phyloP scores from a whole-genome alignment of 1,139 yeast genomes.

The Blastobotrys persicus region DNA sequence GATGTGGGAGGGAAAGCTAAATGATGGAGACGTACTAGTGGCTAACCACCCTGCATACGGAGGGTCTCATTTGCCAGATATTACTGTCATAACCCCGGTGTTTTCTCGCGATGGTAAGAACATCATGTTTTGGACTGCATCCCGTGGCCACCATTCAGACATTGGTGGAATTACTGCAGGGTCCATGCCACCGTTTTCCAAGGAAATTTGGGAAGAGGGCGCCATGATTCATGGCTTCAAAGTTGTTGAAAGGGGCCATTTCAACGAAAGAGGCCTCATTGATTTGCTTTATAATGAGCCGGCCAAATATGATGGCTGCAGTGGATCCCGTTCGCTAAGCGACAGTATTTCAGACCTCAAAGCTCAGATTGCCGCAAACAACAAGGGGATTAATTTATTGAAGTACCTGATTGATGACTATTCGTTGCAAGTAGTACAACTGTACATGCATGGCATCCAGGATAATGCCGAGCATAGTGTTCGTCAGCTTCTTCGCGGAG shows the following conservation, averaged over 20 bases:
- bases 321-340: slow-evolving; percentile 57
- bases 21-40: slow-evolving; percentile 71
- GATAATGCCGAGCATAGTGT: slow-evolving; percentile 59
- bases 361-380: slow-evolving; percentile 68
- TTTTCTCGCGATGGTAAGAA: slow-evolving; percentile 55
- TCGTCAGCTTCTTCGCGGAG: slow-evolving; percentile 43
- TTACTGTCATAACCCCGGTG: slow-evolving; percentile 75
- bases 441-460: slow-evolving; percentile 61
- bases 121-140: slow-evolving; percentile 59
- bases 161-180: slow-evolving; percentile 68
- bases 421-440: slow-evolving; percentile 50
- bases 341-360: slow-evolving; percentile 63
- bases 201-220: slow-evolving; percentile 62
- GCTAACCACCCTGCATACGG: slow-evolving; percentile 80
- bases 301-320: slow-evolving; percentile 52
- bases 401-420: slow-evolving; percentile 50
- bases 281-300: slow-evolving; percentile 52
- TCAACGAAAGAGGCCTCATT: slow-evolving; percentile 52
- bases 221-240: slow-evolving; percentile 57
- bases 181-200: slow-evolving; percentile 62
- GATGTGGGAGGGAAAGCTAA: slow-evolving; percentile 56
- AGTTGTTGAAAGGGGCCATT: slow-evolving; percentile 53
- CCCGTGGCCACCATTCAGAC: slow-evolving; percentile 68
- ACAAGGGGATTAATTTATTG: slow-evolving; percentile 56
- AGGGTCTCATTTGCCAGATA: slow-evolving; percentile 80